phyloP scores from a whole-genome alignment of 805 yeast species.

The Wickerhamiella sergipiensis region DNA sequence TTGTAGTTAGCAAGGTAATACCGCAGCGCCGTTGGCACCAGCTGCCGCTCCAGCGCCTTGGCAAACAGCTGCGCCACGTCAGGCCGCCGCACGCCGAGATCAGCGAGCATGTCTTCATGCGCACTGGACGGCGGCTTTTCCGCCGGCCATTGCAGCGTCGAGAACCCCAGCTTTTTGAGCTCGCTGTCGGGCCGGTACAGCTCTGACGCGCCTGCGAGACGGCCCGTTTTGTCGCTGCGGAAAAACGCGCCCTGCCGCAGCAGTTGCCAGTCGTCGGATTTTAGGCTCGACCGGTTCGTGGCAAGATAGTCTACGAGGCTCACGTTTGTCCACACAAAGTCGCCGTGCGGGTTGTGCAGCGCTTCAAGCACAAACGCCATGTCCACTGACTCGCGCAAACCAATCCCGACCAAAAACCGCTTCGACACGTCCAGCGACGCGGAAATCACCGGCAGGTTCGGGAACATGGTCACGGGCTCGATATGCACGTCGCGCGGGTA shows the following conservation, averaged over 20 bases:
- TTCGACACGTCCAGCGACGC: slow-evolving; percentile 11
- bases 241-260: slow-evolving; percentile 22
- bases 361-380: slow-evolving; percentile 26
- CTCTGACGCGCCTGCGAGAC: background rate
- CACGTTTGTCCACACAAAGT: slow-evolving; percentile 23
- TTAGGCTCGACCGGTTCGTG: slow-evolving; percentile 18
- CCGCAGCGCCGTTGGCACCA: slow-evolving; percentile 14
- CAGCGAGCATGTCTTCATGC: slow-evolving; percentile 14
- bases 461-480: slow-evolving; percentile 23
- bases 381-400: slow-evolving; percentile 28
- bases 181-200: slow-evolving; percentile 23
- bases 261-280: slow-evolving; percentile 21
- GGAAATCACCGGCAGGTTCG: slow-evolving; percentile 24
- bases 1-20: slow-evolving; percentile 21
- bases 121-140: slow-evolving; percentile 11
- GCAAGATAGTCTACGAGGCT: slow-evolving; percentile 26
- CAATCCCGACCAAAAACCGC: slow-evolving; percentile 20
- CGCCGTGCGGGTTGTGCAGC: slow-evolving; percentile 17
- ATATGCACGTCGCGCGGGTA: slow-evolving; percentile 24
- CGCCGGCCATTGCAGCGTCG: slow-evolving; percentile 21
- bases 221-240: slow-evolving; percentile 11
- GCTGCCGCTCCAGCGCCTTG: slow-evolving; percentile 7
- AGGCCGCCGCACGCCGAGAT: slow-evolving; percentile 24
- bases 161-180: slow-evolving; percentile 20
- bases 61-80: slow-evolving; percentile 15